phyloP scores from a whole-genome alignment of 225 moss, liverwort and hornwort genomes.

The Pseudisothecium myosuroides region DNA sequence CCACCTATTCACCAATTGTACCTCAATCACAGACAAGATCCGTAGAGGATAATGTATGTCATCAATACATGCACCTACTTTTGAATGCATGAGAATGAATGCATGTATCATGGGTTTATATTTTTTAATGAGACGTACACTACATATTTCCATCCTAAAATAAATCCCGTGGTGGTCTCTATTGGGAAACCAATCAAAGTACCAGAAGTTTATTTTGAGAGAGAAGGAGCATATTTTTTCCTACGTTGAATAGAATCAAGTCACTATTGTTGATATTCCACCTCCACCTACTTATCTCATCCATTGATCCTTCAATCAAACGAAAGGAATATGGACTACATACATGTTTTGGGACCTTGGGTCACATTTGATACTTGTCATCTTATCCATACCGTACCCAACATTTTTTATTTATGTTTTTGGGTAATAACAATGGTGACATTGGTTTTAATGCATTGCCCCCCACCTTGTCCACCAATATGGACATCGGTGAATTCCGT shows the following conservation, averaged over 20 bases:
- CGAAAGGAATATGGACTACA: too few species aligned
- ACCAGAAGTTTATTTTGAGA: neutral
- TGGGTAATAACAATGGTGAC: fast-evolving
- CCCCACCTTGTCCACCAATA: too few species aligned
- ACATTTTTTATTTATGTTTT: too few species aligned
- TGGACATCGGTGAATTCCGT: neutral
- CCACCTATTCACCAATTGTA: neutral
- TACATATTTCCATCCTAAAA: too few species aligned
- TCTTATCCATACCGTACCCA: neutral
- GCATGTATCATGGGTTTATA: neutral
- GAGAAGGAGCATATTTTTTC: neutral
- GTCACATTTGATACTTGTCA: neutral
- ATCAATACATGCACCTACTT: too few species aligned
- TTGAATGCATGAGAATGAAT: too few species aligned
- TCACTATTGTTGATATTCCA: neutral
- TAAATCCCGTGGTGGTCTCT: fast-evolving
- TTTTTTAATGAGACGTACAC: neutral
- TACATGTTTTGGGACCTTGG: neutral
- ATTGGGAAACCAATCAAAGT: neutral
- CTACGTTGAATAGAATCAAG: neutral
- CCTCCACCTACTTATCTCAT: neutral
- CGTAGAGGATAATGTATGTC: neutral
- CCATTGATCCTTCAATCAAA: too few species aligned
- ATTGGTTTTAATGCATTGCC: neutral
- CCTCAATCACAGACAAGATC: neutral